A percentile compares a stretch with the other conserved stretches of the same genome.
These are phyloP conservation scores for Yarrowia divulgata DNA, from an alignment of 805 yeast genomes.

Conservation along the genomic window DNA sequence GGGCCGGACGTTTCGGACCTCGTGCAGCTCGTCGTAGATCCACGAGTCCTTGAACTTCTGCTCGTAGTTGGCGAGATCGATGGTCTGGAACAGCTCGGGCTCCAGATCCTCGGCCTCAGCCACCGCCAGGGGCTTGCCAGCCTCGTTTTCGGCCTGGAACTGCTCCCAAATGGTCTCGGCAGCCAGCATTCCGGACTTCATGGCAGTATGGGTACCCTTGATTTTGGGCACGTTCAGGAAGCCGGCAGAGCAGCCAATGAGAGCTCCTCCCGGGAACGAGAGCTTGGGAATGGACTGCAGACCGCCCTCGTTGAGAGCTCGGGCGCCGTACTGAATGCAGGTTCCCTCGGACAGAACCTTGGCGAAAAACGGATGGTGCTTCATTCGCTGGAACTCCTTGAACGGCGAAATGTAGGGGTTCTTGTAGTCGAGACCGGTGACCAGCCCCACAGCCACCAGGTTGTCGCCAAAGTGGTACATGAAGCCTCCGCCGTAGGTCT, in stretches of 20 bases:
- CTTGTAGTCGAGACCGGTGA: conserved; percentile 89
- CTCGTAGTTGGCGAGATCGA: conserved; percentile 63
- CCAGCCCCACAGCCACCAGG: conserved; percentile 90
- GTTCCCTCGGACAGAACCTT: conserved; percentile 83
- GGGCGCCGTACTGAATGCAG: conserved; percentile 92
- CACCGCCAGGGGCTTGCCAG: conserved; percentile 44
- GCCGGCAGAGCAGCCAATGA: conserved; percentile 96
- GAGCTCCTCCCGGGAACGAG: conserved; percentile 93
- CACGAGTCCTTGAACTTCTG: conserved; percentile 74
- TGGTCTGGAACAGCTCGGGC: conserved; percentile 37
- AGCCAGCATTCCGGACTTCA: conserved; percentile 94
- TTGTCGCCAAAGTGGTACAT: conserved; percentile 97
- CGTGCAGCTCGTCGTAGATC: conserved; percentile 82
- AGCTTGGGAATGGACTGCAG: conserved; percentile 89
- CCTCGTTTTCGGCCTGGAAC: conserved; percentile 51
- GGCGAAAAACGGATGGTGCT: conserved; percentile 84
- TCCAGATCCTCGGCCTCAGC: conserved; percentile 54
- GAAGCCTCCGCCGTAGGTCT: conserved; percentile 95
- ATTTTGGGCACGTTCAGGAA: conserved; percentile 97
- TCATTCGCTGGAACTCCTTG: conserved; percentile 94
- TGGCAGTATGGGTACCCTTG: conserved; percentile 97
- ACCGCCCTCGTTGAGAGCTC: conserved; percentile 98
- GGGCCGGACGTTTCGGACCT: conserved; percentile 91
- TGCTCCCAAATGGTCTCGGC: conserved; percentile 79
- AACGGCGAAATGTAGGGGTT: conserved; percentile 97